Percentiles rank a stretch among this genome's conserved stretches.
Evolutionary conservation across 2,329 filamentous ascomycete genomes (phyloP).

Genomic region (Teratosphaeria gauchensis): DNA sequence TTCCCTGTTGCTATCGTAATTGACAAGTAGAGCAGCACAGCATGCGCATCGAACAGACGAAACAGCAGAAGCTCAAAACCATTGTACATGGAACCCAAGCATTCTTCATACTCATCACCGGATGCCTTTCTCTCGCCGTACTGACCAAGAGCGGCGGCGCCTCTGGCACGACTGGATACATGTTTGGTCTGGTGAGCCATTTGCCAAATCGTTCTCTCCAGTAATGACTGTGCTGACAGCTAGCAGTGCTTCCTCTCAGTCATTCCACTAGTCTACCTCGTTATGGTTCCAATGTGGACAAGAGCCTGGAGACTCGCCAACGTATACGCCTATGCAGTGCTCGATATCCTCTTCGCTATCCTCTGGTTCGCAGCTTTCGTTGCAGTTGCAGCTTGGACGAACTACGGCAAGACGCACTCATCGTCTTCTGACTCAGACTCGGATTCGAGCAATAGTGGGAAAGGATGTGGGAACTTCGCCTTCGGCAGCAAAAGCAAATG

Average conservation of each 20-base stretch:
- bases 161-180: slow-evolving; percentile 47
- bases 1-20: background rate
- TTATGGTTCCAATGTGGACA: slow-evolving; percentile 52
- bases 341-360: slow-evolving; percentile 46
- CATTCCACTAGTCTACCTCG: slow-evolving; percentile 50
- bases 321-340: slow-evolving; percentile 48
- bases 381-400: slow-evolving; percentile 43
- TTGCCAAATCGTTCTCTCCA: too few relatives aligned
- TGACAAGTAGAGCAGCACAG: background rate
- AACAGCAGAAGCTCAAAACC: slow-evolving; percentile 48
- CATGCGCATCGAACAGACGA: slow-evolving; percentile 37
- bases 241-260: slow-evolving; percentile 49
- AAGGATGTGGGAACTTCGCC: slow-evolving; percentile 42
- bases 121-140: slow-evolving; percentile 48
- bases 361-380: slow-evolving; percentile 53
- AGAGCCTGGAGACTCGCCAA: slow-evolving; percentile 50
- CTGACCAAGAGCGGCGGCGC: slow-evolving; percentile 45
- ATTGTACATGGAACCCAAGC: slow-evolving; percentile 45
- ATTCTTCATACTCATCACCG: slow-evolving; percentile 48
- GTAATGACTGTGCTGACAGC: background rate
- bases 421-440: slow-evolving; percentile 3
- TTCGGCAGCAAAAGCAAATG: slow-evolving; percentile 48
- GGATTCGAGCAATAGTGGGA: slow-evolving; percentile 24
- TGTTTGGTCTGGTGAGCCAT: slow-evolving; percentile 46
- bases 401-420: slow-evolving; percentile 18